A percentile compares a stretch with the other conserved stretches of the same genome.
These are phyloP conservation scores for Thermochaetoides thermophila DNA, from an alignment of 495 filamentous ascomycete genomes.

Conservation along the genomic window DNA sequence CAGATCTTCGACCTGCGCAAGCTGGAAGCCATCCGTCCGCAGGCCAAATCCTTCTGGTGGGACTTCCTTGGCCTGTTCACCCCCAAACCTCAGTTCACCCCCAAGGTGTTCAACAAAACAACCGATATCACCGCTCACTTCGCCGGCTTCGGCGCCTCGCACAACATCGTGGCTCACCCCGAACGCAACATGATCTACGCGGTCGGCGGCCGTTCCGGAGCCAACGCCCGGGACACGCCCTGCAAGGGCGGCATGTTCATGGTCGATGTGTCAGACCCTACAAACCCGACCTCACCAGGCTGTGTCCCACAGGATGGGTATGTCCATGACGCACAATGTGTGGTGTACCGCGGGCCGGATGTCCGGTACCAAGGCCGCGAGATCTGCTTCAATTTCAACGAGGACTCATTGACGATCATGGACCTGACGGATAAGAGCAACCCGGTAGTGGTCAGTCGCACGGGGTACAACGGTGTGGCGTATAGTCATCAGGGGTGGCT, in stretches of 20 bases:
- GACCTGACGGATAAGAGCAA: conserved; percentile 42
- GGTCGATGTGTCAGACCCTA: conserved; percentile 36
- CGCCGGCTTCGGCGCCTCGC: conserved; percentile 13
- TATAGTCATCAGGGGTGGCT: conserved; percentile 53
- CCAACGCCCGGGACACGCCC: conserved; percentile 27
- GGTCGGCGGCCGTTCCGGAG: conserved; percentile 32
- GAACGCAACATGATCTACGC: conserved; percentile 29
- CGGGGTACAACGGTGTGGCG: conserved; percentile 38
- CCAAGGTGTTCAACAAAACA: conserved; percentile 10
- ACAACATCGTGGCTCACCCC: conserved; percentile 35
- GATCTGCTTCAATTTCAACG: conserved; percentile 48
- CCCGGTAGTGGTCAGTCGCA: conserved; percentile 37
- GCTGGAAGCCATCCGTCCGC: conserved; percentile 12
- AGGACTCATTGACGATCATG: conserved; percentile 29
- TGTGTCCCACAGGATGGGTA: conserved; percentile 42
- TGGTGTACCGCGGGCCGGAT: conserved; percentile 43
- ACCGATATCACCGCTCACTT: conserved; percentile 12
- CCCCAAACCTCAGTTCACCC: too few relatives aligned
- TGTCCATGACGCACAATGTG: conserved; percentile 46
- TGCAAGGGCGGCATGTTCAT: conserved; percentile 40
- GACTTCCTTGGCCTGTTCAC: too few relatives aligned
- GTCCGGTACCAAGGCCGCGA: conserved; percentile 36
- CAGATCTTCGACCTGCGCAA: conserved; percentile 36
- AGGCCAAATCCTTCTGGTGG: conserved; percentile 7
- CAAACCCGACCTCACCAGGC: conserved; percentile 35